Conservation (phyloP, 1,284 basidiomycete genomes). For the Schizophyllum commune region DNA sequence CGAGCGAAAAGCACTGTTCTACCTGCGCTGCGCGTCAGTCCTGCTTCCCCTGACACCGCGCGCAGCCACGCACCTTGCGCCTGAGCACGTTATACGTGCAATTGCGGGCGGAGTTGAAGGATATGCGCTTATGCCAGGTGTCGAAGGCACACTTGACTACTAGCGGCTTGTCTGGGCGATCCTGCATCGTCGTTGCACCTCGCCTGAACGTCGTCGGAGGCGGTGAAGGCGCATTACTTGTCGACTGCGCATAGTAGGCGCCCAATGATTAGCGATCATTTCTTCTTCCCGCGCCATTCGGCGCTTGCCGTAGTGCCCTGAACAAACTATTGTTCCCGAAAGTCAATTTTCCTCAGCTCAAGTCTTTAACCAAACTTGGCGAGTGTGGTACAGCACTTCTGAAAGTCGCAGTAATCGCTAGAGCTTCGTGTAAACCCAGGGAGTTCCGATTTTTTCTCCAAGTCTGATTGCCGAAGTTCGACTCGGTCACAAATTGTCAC, state of each 20-base stretch:
- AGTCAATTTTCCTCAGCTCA: too few relatives aligned
- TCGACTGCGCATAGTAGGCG: not conserved
- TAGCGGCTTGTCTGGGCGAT: conserved; percentile 55
- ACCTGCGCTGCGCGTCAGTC: conserved; percentile 39
- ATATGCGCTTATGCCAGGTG: conserved; percentile 64
- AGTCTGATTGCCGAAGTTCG: too few relatives aligned
- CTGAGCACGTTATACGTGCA: conserved; percentile 69
- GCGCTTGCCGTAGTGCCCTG: not conserved
- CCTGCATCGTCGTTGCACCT: conserved; percentile 18
- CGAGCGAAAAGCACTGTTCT: conserved; percentile 77
- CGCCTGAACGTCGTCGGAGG: not conserved
- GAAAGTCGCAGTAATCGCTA: too few relatives aligned
- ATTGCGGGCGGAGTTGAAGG: conserved; percentile 67
- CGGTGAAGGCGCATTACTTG: not conserved
- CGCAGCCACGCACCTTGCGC: conserved; percentile 42
- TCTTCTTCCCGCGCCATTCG: not conserved
- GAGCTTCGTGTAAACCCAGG: too few relatives aligned
- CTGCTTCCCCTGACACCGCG: not conserved
- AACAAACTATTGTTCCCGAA: not conserved
- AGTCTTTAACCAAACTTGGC: too few relatives aligned
- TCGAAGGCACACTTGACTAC: conserved; percentile 78
- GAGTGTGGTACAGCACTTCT: too few relatives aligned
- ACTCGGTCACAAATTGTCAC: too few relatives aligned
- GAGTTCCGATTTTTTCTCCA: too few relatives aligned
- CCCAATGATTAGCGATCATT: not conserved